Evolutionary conservation across 345 rosid genomes (phyloP), one percentile per base, ranked within the genome.

Genomic region (Litchi chinensis): DNA sequence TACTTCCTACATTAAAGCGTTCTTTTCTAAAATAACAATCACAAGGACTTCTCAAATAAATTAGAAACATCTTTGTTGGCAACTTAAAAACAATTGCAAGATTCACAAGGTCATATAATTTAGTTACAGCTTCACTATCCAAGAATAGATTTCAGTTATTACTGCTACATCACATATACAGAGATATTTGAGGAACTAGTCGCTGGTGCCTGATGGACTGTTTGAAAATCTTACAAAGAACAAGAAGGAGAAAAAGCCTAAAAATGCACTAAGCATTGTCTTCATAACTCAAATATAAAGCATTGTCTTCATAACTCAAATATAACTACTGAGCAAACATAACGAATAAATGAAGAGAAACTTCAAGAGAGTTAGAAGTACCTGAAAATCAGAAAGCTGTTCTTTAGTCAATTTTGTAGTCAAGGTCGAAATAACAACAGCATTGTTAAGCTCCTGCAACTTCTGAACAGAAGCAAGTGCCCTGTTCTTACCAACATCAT

Each of bases 361-460:
- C 21, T 12, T 22, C 32, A 68, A 50, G 64, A 70, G 5, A 64
- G 69, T 32, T 21, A 39, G 21, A 56, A 52, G 8, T 73, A 97
- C 99, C 98, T 94, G 98, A 81, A 89, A 97, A 81, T 88, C 83
- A 74, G 97, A 90, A 77, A 97, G 97, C 57, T 87, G 85, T 78
- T 97, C 97, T 81, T 89, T 91, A 1, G 90, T 87, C 85, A 97
- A 83, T 77, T 89, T 78, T 67, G 88, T 76, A 37, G 97, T 93
- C 82, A 91, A 88, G 71, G 95, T 87, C 80, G 92, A 86, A 78
- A 97, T 86, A 59, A 78, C 76, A 79, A 94, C 98, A 4, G 95
- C 91, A 82, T 94, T 97, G 86, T 97, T 94, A 72, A 97, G 97
- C 83, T 97, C 99, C 84, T 97, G 98, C 79, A 94, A 83, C 88